A percentile compares a stretch with the other conserved stretches of the same genome.
Conservation (phyloP, 208 protist genomes). For the Phytomonas sp. region DNA sequence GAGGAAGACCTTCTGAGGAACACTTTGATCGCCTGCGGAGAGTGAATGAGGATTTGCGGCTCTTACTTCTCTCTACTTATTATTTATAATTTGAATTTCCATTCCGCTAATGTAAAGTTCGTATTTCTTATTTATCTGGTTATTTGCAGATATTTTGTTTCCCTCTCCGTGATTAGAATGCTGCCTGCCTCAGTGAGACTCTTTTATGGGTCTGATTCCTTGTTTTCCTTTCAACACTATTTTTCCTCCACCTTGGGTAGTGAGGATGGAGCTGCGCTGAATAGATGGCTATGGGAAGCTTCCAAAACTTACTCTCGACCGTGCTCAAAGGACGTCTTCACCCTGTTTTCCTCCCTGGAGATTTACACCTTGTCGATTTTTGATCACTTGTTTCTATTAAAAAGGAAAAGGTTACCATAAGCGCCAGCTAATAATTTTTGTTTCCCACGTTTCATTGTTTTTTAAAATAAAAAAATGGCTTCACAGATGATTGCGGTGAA, state of each 20-base stretch:
- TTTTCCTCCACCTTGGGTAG: background rate
- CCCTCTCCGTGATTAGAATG: background rate
- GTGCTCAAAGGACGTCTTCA: background rate
- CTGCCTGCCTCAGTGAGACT: background rate
- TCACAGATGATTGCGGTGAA: constrained; percentile 79
- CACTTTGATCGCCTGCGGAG: no score
- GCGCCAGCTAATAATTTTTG: no score
- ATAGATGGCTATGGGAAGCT: background rate
- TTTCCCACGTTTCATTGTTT: no score
- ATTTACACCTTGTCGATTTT: background rate
- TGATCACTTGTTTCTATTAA: no score
- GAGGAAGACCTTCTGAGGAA: no score
- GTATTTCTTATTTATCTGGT: background rate
- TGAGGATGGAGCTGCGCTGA: background rate
- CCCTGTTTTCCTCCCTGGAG: background rate
- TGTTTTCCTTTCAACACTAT: background rate
- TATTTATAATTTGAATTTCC: background rate
- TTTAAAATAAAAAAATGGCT: no score
- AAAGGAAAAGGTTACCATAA: background rate
- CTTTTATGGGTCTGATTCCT: background rate
- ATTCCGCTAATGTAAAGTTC: background rate
- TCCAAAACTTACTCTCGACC: background rate
- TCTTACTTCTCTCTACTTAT: background rate
- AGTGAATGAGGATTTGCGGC: background rate
- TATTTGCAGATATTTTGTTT: background rate